These are phyloP conservation scores for Naganishia cerealis DNA, from an alignment of 1,284 basidiomycete genomes.

Conservation along the genomic window DNA sequence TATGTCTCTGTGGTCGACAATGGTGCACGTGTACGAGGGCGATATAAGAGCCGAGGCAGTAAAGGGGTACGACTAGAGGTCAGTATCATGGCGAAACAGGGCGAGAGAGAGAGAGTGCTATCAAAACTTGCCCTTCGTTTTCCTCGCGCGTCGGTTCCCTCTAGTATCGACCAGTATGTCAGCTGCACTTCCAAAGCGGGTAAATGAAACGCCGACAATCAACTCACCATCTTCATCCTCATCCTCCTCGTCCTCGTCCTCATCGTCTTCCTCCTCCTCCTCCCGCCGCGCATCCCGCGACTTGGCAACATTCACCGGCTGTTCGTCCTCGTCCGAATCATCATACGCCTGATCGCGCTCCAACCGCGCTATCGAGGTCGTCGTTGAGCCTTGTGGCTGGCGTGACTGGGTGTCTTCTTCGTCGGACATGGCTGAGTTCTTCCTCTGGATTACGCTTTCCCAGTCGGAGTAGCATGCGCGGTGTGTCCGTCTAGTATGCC, in stretches of 20 bases:
- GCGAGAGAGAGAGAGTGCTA: slow-evolving; percentile 3
- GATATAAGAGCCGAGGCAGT: slow-evolving; percentile 26
- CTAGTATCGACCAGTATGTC: slow-evolving; percentile 54
- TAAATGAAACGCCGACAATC: slow-evolving; percentile 5
- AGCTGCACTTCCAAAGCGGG: background rate
- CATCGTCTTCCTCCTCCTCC: slow-evolving; percentile 36
- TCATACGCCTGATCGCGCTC: slow-evolving; percentile 38
- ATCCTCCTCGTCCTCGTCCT: slow-evolving; percentile 41
- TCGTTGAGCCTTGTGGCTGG: slow-evolving; percentile 9
- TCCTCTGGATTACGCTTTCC: background rate
- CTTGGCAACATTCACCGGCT: slow-evolving; percentile 35
- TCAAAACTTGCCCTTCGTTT: slow-evolving; percentile 33
- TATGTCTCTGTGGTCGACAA: slow-evolving; percentile 57
- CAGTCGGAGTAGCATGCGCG: background rate
- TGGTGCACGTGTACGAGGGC: slow-evolving; percentile 54
- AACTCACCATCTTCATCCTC: slow-evolving; percentile 38
- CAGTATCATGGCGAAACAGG: slow-evolving; percentile 1
- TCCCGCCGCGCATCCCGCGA: slow-evolving; percentile 35
- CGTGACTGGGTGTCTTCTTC: slow-evolving; percentile 35
- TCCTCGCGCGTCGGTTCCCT: slow-evolving; percentile 61
- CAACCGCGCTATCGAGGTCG: slow-evolving; percentile 37
- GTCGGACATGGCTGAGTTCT: slow-evolving; percentile 41
- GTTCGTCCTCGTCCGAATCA: slow-evolving; percentile 36
- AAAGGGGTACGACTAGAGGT: slow-evolving; percentile 22
- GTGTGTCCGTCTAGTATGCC: no score